These are phyloP conservation scores for Misopates orontium DNA, from an alignment of 257 asterid genomes.

Conservation along the genomic window DNA sequence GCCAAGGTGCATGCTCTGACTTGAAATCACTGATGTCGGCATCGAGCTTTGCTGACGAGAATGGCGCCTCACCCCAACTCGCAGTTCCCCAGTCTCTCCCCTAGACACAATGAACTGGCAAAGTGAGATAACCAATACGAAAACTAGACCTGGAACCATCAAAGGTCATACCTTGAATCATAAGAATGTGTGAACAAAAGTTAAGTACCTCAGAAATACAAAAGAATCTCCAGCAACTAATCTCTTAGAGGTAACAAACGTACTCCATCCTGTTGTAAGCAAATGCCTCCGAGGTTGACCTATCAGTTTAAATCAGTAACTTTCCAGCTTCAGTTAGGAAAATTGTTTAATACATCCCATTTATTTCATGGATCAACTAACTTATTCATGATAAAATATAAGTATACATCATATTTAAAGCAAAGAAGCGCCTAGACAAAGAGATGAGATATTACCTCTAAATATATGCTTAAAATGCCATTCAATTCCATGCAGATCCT, in stretches of 20 bases:
- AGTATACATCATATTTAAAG: conserved; percentile 51
- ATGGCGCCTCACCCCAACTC: conserved; percentile 53
- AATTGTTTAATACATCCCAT: no score
- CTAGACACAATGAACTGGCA: conserved; percentile 22
- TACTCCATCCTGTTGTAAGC: conserved; percentile 62
- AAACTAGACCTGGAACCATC: conserved; percentile 1
- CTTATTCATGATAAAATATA: not conserved
- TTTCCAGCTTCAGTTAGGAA: no score
- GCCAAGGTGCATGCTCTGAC: conserved; percentile 64
- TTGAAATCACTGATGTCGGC: conserved; percentile 60
- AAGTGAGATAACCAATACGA: not conserved
- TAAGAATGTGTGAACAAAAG: no score
- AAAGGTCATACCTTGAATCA: no score
- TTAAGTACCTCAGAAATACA: conserved; percentile 38
- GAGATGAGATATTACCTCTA: conserved; percentile 41
- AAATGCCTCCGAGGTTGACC: conserved; percentile 42
- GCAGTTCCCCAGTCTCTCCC: conserved; percentile 49
- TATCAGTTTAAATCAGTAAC: no score
- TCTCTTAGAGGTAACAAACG: conserved; percentile 57
- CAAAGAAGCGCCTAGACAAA: conserved; percentile 35
- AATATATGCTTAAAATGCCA: conserved; percentile 67
- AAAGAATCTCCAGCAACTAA: conserved; percentile 58
- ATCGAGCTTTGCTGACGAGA: conserved; percentile 44
- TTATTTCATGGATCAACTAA: no score
- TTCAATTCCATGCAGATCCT: conserved; percentile 55